Conservation (phyloP, 371 early-diverging fungal genomes). For the Mortierella sp. region DNA sequence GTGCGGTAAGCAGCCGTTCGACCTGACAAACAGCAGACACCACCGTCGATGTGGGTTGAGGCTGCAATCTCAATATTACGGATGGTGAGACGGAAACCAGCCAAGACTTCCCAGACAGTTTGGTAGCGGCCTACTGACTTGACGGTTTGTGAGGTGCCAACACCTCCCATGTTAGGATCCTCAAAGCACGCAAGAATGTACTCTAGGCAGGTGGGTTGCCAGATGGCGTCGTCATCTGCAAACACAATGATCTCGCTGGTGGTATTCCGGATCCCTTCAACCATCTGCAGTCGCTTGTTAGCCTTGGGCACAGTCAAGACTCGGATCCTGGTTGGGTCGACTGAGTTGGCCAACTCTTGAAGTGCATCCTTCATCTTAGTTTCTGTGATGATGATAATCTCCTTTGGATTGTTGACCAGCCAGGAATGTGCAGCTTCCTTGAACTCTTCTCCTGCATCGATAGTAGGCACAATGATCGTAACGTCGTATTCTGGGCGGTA, state of each 20-base stretch:
- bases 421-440: constrained; percentile 71
- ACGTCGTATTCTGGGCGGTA: constrained; percentile 67
- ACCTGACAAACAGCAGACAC: constrained; percentile 79
- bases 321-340: constrained; percentile 58
- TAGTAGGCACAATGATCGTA: constrained; percentile 78
- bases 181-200: constrained; percentile 81
- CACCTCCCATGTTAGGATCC: constrained; percentile 76
- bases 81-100: constrained; percentile 75
- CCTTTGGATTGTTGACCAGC: constrained; percentile 71
- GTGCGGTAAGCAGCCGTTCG: constrained; percentile 80
- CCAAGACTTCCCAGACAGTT: constrained; percentile 77
- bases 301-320: constrained; percentile 64
- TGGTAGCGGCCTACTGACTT: constrained; percentile 65
- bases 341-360: constrained; percentile 56
- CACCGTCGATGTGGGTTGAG: constrained; percentile 80
- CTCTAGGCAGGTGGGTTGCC: constrained; percentile 69
- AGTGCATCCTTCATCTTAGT: constrained; percentile 61
- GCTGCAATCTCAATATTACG: constrained; percentile 81
- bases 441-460: constrained; percentile 80
- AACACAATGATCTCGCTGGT: constrained; percentile 75
- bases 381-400: constrained; percentile 68
- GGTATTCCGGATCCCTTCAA: constrained; percentile 69
- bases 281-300: constrained; percentile 79
- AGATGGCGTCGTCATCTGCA: constrained; percentile 78
- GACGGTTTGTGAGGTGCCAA: constrained; percentile 77